phyloP scores from a whole-genome alignment of 371 early-diverging fungal genomes.

The Rhizoclosmatium hyalinum region DNA sequence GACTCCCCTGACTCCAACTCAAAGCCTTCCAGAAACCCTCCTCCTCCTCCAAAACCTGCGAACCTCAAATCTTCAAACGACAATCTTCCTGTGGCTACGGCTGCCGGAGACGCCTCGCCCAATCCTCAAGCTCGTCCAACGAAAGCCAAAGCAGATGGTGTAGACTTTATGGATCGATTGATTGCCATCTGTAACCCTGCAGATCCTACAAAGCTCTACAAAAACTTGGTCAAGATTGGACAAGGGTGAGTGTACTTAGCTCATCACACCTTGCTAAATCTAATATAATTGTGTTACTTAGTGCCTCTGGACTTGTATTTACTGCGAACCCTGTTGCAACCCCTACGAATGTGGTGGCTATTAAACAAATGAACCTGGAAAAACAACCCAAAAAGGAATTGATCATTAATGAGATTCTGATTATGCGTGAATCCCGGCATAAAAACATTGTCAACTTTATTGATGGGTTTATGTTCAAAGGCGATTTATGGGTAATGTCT shows the following conservation, averaged over 20 bases:
- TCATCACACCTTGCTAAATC: not conserved
- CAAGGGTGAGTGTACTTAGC: slow-evolving; percentile 74
- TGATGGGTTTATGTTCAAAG: slow-evolving; percentile 81
- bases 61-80: slow-evolving; percentile 29
- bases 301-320: slow-evolving; percentile 94
- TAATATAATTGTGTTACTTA: slow-evolving; percentile 31
- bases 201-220: slow-evolving; percentile 73
- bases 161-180: slow-evolving; percentile 84
- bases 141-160: slow-evolving; percentile 40
- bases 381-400: slow-evolving; percentile 96
- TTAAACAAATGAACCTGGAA: slow-evolving; percentile 95
- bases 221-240: slow-evolving; percentile 89
- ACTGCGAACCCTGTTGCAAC: slow-evolving; percentile 79
- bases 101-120: not conserved
- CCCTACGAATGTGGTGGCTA: slow-evolving; percentile 76
- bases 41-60: slow-evolving; percentile 41
- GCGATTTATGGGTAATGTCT: slow-evolving; percentile 58
- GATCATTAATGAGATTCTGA: slow-evolving; percentile 95
- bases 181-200: slow-evolving; percentile 87
- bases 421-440: slow-evolving; percentile 90
- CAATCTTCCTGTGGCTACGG: slow-evolving; percentile 6
- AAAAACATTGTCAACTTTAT: slow-evolving; percentile 96
- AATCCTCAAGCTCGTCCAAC: slow-evolving; percentile 39
- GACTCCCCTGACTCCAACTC: not conserved
- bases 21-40: slow-evolving; percentile 16